Conservation (phyloP, 2,329 filamentous ascomycete species). For the Stagonosporopsis cucurbitacearum region DNA sequence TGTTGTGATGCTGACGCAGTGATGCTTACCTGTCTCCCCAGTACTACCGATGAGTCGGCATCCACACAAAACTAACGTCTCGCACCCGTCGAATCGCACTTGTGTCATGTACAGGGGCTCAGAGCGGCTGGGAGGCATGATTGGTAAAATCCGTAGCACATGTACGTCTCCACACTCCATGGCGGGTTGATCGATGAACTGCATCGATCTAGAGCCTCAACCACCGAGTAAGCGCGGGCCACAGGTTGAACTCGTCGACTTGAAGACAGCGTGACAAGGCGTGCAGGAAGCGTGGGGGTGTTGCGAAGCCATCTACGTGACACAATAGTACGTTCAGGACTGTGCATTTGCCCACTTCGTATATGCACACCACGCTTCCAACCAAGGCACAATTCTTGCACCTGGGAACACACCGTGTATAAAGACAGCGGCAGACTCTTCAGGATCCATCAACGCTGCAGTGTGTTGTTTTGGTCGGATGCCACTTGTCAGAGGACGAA, state of each 20-base stretch:
- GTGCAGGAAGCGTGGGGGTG: not conserved
- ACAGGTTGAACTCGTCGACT: not conserved
- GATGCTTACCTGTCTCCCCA: conserved; percentile 10
- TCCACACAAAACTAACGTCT: not conserved
- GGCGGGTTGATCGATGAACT: not conserved
- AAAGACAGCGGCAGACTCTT: not conserved
- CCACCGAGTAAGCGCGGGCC: not conserved
- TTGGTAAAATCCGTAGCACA: not conserved
- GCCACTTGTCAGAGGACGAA: not conserved
- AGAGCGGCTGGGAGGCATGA: not conserved
- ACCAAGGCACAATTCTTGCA: not conserved
- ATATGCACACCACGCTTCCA: not conserved
- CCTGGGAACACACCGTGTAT: not conserved
- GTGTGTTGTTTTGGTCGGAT: not conserved
- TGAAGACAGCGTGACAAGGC: not conserved
- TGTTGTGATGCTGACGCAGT: conserved; percentile 11
- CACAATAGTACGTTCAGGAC: not conserved
- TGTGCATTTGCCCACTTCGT: not conserved
- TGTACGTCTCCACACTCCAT: not conserved
- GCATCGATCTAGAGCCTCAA: not conserved
- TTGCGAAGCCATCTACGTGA: not conserved
- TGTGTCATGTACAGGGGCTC: not conserved
- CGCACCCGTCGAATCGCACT: not conserved
- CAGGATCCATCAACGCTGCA: not conserved
- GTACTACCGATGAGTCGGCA: conserved; percentile 5